Conservation (phyloP, 1,284 basidiomycete genomes). For the Pseudozyma tsukubaensis region DNA sequence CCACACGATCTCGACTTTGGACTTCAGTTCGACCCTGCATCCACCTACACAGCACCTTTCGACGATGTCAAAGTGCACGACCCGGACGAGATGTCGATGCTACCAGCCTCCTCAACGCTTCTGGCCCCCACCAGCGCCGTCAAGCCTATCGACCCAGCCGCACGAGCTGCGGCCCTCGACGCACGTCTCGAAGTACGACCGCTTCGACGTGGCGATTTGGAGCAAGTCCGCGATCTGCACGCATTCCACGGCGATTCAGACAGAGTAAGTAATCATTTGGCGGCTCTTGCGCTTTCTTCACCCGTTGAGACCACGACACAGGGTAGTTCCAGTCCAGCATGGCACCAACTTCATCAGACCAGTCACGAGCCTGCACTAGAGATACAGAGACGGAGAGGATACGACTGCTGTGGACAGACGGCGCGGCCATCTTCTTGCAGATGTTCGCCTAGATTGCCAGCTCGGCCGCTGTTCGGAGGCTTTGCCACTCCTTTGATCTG, state of each 20-base stretch:
- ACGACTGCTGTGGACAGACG: constrained; percentile 18
- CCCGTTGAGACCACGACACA: constrained; percentile 35
- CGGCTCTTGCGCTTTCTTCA: constrained; percentile 24
- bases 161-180: constrained; percentile 57
- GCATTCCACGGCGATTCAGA: constrained; percentile 62
- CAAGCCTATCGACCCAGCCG: constrained; percentile 41
- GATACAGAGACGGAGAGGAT: neutral
- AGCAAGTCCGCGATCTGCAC: constrained; percentile 64
- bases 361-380: constrained; percentile 4
- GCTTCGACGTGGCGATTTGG: constrained; percentile 56
- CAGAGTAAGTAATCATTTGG: constrained; percentile 52
- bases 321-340: constrained; percentile 25
- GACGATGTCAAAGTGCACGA: constrained; percentile 30
- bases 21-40: constrained; percentile 22
- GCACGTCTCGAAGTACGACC: constrained; percentile 57
- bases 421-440: constrained; percentile 19
- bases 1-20: constrained; percentile 49
- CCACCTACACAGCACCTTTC: constrained; percentile 9
- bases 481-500: constrained; percentile 27
- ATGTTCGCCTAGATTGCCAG: constrained; percentile 26
- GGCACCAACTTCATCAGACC: constrained; percentile 3
- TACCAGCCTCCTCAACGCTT: constrained; percentile 7
- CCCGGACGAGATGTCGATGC: constrained; percentile 25
- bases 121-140: constrained; percentile 23
- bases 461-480: constrained; percentile 33